phyloP scores from a whole-genome alignment of 2,329 filamentous ascomycete species.

The Stachybotrys echinatus region DNA sequence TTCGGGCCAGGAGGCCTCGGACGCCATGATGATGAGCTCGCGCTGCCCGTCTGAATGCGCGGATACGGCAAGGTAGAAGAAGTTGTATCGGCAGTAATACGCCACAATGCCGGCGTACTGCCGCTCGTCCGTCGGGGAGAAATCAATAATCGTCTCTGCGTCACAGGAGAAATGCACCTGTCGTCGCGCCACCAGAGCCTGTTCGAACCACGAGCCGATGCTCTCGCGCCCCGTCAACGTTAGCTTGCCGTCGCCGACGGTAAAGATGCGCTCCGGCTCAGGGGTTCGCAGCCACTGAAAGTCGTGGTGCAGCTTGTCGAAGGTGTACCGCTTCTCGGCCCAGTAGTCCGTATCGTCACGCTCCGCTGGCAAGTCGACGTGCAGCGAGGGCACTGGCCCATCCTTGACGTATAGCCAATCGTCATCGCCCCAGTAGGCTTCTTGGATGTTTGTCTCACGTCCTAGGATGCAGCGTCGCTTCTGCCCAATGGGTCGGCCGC shows the following conservation, averaged over 20 bases:
- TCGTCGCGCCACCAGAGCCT: conserved; percentile 48
- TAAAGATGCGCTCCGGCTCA: conserved; percentile 48
- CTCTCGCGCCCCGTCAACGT: conserved; percentile 44
- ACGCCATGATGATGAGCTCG: conserved; percentile 52
- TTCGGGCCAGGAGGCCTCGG: conserved; percentile 51
- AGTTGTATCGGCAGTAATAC: conserved; percentile 61
- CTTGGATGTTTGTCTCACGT: conserved; percentile 53
- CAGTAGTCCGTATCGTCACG: conserved; percentile 46
- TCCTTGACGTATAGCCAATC: conserved; percentile 60
- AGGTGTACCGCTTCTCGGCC: conserved; percentile 42
- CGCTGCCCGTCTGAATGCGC: conserved; percentile 50
- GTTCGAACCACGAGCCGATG: conserved; percentile 55
- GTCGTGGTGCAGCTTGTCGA: conserved; percentile 41
- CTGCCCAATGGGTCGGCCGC: conserved; percentile 45
- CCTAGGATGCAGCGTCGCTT: conserved; percentile 47
- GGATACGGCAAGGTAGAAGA: conserved; percentile 58
- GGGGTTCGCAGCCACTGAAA: conserved; percentile 56
- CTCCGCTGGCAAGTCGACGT: conserved; percentile 43
- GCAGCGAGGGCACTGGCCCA: conserved; percentile 48
- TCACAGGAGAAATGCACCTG: conserved; percentile 57
- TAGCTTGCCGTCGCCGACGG: conserved; percentile 32
- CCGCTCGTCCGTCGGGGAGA: conserved; percentile 50
- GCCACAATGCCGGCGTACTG: conserved; percentile 56
- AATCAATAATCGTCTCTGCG: conserved; percentile 50
- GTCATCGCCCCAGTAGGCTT: conserved; percentile 52